phyloP scores from a whole-genome alignment of 139 green algal species.

The Tetratostichococcus sp. region DNA sequence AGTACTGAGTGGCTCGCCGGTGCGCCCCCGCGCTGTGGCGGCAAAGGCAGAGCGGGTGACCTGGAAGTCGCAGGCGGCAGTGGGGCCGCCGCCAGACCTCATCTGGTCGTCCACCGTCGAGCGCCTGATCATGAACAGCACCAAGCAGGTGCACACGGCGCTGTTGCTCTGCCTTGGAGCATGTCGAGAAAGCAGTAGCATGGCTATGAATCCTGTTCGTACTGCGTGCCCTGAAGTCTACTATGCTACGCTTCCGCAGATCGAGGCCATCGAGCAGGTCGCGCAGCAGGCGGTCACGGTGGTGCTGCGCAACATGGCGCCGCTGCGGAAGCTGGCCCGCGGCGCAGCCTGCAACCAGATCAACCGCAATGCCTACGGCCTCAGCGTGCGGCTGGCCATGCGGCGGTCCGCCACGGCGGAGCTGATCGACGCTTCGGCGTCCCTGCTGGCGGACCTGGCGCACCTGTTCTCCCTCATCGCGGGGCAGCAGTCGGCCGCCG shows the following conservation, averaged over 20 bases:
- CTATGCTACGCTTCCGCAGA: no score
- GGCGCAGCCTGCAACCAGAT: no score
- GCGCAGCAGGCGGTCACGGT: neutral
- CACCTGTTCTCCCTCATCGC: neutral
- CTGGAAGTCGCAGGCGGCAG: neutral
- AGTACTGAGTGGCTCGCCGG: no score
- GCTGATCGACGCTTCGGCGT: neutral
- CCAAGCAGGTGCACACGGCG: neutral
- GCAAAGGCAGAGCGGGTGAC: neutral
- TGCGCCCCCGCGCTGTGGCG: no score
- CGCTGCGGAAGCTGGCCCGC: neutral
- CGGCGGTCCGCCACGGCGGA: neutral
- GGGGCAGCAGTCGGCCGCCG: neutral
- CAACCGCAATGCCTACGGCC: neutral
- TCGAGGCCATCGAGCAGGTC: neutral
- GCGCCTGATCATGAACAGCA: neutral
- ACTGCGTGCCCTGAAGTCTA: no score
- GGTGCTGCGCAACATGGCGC: neutral
- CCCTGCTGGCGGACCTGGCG: neutral
- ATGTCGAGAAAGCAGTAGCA: no score
- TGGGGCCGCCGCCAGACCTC: neutral
- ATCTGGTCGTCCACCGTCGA: neutral
- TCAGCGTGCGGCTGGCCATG: neutral
- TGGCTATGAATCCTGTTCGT: no score
- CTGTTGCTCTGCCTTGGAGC: neutral